These are phyloP conservation scores for Hirsutella minnesotensis DNA, from an alignment of 2,329 filamentous ascomycete genomes.

Conservation along the genomic window DNA sequence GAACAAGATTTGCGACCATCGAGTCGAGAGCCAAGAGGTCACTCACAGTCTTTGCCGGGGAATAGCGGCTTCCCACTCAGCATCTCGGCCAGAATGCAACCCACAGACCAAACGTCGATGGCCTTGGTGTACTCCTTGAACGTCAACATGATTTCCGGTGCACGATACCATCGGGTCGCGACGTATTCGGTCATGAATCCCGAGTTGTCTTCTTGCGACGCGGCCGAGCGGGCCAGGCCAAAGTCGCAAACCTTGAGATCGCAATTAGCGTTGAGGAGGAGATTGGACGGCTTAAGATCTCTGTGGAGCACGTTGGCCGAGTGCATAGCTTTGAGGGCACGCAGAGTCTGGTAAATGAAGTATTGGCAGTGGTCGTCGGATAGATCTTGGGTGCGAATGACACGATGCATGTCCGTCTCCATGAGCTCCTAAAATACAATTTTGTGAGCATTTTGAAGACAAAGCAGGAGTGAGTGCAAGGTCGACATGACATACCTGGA, in stretches of 20 bases:
- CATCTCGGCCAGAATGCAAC: slow-evolving; percentile 98
- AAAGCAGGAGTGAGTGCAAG: slow-evolving; percentile 8
- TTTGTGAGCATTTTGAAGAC: not conserved
- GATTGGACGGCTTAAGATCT: slow-evolving; percentile 93
- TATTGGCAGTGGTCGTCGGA: slow-evolving; percentile 99
- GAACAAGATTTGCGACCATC: not conserved
- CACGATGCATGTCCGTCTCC: slow-evolving; percentile 99
- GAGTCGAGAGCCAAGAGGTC: not conserved
- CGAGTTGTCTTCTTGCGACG: slow-evolving; percentile 98
- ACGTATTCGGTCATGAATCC: slow-evolving; percentile 99
- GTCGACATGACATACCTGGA: slow-evolving; percentile 54
- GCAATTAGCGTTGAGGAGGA: slow-evolving; percentile 95
- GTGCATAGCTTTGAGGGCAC: slow-evolving; percentile 97
- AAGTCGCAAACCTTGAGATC: slow-evolving; percentile 99
- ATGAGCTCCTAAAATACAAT: slow-evolving; percentile 74
- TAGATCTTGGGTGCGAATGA: slow-evolving; percentile 95
- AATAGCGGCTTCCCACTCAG: slow-evolving; percentile 95
- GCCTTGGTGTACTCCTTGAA: slow-evolving; percentile 99
- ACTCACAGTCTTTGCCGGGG: slow-evolving; percentile 93
- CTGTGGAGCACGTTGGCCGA: slow-evolving; percentile 96
- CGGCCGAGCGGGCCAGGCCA: slow-evolving; percentile 86
- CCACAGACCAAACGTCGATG: slow-evolving; percentile 98
- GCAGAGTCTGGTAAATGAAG: slow-evolving; percentile 98
- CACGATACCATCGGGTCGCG: slow-evolving; percentile 96
- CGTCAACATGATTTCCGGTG: slow-evolving; percentile 98